Evolutionary conservation across 2,329 filamentous ascomycete genomes (phyloP), one percentile per base, ranked within the genome.

Genomic region (Pestalotiopsis sp.): DNA sequence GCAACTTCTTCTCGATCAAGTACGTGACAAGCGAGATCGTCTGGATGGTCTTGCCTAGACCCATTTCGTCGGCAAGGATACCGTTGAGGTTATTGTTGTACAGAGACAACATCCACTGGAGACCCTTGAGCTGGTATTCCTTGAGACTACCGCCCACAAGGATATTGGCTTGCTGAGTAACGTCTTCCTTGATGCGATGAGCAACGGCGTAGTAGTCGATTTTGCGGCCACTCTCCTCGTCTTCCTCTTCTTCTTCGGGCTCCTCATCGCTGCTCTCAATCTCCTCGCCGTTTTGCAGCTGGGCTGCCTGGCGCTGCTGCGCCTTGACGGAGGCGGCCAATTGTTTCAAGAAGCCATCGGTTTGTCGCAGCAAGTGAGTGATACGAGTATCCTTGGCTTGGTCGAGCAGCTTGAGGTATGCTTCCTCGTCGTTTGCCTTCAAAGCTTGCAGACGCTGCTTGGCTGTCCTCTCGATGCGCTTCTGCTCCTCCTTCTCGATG

Each of bases 51-150:
- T 99, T 99, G 80, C 96, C 96, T 72, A 99, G 93, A 91, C 96
- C 96, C 96, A 99, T 99, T 82, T 99, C 96, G 76, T 99, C 96
- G 68, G 96, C 96, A 75, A 99, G 85, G 72, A 99, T 98, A 87
- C 96, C 96, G 79, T 99, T 99, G 72, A 99, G 88, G 81, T 98
- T 99, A 85, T 99, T 99, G 90, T 99, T 99, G 88, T 98, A 99
- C 14, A 99, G 87, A 14, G 96, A 99, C 69, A 99, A 91, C 96
- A 99, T 99, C 96, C 96, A 99, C 80, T 99, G 95, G 61, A 99
- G 84, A 87, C 96, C 96, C 89, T 98, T 98, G 81, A 99, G 73
- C 82, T 99, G 96, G 81, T 99, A 99, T 79, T 99, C 96, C 81
- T 99, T 99, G 72, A 99, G 85, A 11, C 85, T 92, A 77, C 96